Evolutionary conservation across 768 basidiomycete genomes (phyloP), one percentile per base, ranked within the genome.

Genomic region (Xerocomellus amylosporus): DNA sequence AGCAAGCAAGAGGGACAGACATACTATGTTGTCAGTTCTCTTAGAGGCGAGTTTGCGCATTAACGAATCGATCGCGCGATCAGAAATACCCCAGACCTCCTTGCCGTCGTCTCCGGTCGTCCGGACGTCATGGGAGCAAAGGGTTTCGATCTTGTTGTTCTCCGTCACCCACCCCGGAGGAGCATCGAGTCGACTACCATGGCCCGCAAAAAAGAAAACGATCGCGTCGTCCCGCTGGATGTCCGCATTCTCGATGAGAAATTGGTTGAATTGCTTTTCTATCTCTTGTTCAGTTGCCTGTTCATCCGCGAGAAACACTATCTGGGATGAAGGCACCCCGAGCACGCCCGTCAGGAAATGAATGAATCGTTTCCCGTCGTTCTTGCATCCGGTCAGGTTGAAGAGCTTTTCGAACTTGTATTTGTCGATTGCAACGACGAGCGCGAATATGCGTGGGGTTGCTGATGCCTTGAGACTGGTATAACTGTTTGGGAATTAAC

Each of bases 121-220:
- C 24, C 34, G 13, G 1, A 20, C 8, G 28, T 64, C 59, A 2
- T 63, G 44, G 1, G 60, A 19, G 20, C 63, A 64, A 5, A 64
- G 51, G 4, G 40, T 45, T 34, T 64, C 63, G 8, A 65, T 51
- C 43, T 41, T 55, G 37, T 45, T 39, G 14, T 17, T 33, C 8
- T 55, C 58, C 17, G 63, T 46, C 39, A 65, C 37, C 63, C 63
- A 65, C 14, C 64, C 63, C 5, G 24, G 26, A 20, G 63, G 63
- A 4, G 60, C 55, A 7, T 38, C 30, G 0, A 15, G 5, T 20
- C 5, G 64, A 17, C 46, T 38, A 0, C 64, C 63, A 24, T 64
- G 63, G 4, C 63, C 63, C 0, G 63, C 60, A 14, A 53, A 64
- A 15, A 48, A 64, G 55, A 65, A 59, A 1, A 64, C 3, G 15